A percentile compares a stretch with the other conserved stretches of the same genome.
These are phyloP conservation scores for Paxillus rubicundulus DNA, from an alignment of 768 basidiomycete species.

Conservation along the genomic window DNA sequence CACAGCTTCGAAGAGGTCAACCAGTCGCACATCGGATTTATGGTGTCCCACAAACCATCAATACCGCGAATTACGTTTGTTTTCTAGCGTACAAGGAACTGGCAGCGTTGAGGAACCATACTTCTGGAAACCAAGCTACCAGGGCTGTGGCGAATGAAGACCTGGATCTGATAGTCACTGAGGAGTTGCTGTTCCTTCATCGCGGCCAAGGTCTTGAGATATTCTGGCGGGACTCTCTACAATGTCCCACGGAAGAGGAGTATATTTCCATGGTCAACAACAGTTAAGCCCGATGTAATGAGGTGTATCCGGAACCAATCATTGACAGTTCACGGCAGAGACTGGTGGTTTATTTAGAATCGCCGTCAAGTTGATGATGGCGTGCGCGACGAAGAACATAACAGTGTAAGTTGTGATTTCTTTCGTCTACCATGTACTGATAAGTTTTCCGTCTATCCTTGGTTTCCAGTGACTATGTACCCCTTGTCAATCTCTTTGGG, in stretches of 20 bases:
- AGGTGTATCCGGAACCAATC: constrained; percentile 48
- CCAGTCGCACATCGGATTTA: constrained; percentile 96
- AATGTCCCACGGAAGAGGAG: constrained; percentile 91
- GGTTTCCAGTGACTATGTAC: constrained; percentile 73
- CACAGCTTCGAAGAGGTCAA: constrained; percentile 78
- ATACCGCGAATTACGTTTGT: constrained; percentile 95
- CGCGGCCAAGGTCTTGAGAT: constrained; percentile 95
- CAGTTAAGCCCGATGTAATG: constrained; percentile 59
- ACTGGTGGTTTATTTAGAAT: constrained; percentile 92
- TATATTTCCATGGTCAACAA: constrained; percentile 96
- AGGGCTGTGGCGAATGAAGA: constrained; percentile 68
- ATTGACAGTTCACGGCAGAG: constrained; percentile 47
- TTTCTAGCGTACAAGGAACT: constrained; percentile 91
- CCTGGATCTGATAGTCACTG: constrained; percentile 45
- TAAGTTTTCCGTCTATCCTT: background rate
- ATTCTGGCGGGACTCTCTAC: constrained; percentile 88
- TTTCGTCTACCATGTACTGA: background rate
- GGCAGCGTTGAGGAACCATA: constrained; percentile 15
- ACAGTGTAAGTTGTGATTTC: constrained; percentile 45
- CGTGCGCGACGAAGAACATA: constrained; percentile 62
- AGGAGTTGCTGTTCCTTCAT: constrained; percentile 81
- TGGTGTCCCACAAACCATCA: constrained; percentile 95
- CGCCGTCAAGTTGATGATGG: constrained; percentile 96
- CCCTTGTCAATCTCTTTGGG: constrained; percentile 90
- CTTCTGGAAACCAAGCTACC: background rate